Conservation (phyloP, 805 yeast genomes). For the Kluyveromyces siamensis region DNA sequence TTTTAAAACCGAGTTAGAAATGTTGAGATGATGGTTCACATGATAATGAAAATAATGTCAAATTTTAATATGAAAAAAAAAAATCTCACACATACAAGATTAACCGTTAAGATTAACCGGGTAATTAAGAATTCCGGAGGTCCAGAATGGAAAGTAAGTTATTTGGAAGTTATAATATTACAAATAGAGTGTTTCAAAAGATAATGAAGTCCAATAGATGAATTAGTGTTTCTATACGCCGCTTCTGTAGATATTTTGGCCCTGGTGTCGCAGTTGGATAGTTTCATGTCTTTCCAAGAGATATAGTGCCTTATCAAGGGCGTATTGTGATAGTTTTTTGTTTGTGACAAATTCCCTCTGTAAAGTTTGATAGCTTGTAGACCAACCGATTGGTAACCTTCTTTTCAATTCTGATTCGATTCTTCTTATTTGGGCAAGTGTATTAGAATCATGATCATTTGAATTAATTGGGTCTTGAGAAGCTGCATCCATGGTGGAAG, state of each 20-base stretch:
- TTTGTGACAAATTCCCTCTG: slow-evolving; percentile 72
- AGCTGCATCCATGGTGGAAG: slow-evolving; percentile 96
- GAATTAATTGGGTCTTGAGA: slow-evolving; percentile 41
- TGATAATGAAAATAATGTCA: no score
- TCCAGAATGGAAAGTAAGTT: no score
- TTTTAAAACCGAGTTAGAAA: no score
- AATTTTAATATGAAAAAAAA: no score
- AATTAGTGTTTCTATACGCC: slow-evolving; percentile 38
- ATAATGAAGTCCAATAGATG: no score
- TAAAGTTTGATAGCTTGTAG: slow-evolving; percentile 77
- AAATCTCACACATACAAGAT: no score
- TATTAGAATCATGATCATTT: slow-evolving; percentile 43
- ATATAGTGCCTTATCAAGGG: slow-evolving; percentile 74
- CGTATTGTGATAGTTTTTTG: slow-evolving; percentile 53
- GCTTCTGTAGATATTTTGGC: slow-evolving; percentile 68
- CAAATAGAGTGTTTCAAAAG: no score
- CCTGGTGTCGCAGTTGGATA: slow-evolving; percentile 81
- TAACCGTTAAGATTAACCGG: no score
- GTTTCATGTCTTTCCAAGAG: slow-evolving; percentile 80
- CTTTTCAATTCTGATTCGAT: slow-evolving; percentile 82
- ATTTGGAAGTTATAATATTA: no score
- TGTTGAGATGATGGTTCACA: no score
- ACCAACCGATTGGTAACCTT: slow-evolving; percentile 94
- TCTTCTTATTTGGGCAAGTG: slow-evolving; percentile 60
- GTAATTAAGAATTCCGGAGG: no score